Conservation (phyloP, 2,329 filamentous ascomycete species). For the Pyrenophora seminiperda region DNA sequence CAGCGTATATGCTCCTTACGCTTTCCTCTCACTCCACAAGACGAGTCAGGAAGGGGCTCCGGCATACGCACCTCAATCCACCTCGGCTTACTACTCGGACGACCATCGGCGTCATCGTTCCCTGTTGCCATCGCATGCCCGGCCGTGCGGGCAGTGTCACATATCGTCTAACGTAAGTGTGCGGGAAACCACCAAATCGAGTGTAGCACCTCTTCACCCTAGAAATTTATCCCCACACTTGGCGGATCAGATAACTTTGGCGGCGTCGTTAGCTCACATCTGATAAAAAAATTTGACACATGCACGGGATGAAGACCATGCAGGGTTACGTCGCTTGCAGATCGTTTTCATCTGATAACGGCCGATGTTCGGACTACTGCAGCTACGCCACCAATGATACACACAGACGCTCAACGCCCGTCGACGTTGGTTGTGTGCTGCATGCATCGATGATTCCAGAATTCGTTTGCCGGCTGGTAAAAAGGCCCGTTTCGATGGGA, state of each 20-base stretch:
- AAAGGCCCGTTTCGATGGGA: conserved; percentile 16
- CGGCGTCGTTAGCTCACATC: conserved; percentile 31
- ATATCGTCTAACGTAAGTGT: conserved; percentile 26
- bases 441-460: conserved; percentile 6
- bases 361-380: conserved; percentile 31
- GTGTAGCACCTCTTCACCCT: conserved; percentile 15
- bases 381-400: conserved; percentile 1
- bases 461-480: background rate
- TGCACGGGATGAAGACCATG: conserved; percentile 30
- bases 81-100: conserved; percentile 14
- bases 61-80: conserved; percentile 8
- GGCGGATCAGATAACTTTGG: conserved; percentile 40
- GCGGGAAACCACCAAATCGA: conserved; percentile 4
- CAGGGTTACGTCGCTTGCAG: conserved; percentile 32
- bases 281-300: conserved; percentile 39
- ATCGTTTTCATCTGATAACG: conserved; percentile 40
- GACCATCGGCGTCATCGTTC: conserved; percentile 28
- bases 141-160: conserved; percentile 4
- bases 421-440: conserved; percentile 9
- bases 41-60: conserved; percentile 18
- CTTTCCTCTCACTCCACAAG: conserved; percentile 21
- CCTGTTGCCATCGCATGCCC: background rate
- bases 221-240: conserved; percentile 22
- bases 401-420: conserved; percentile 6
- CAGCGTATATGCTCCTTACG: conserved; percentile 18